Conservation (phyloP, 768 basidiomycete genomes). For the Podaxis sp. region DNA sequence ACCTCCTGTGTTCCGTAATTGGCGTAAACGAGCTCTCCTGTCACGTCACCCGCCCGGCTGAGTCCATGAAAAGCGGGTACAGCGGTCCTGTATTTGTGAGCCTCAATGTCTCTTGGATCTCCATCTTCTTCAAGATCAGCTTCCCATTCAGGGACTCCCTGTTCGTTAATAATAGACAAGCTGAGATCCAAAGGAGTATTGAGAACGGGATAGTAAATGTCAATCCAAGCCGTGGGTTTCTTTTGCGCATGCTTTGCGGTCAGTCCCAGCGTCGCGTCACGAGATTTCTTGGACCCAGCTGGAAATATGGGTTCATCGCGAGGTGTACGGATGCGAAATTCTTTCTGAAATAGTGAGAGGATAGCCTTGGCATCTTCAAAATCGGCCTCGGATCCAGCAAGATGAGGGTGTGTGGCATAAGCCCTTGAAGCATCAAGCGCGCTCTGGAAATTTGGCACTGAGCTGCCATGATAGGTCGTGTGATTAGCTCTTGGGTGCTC, state of each 20-base stretch:
- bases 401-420: conserved; percentile 70
- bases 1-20: conserved; percentile 69
- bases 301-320: conserved; percentile 57
- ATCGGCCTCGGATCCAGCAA: conserved; percentile 67
- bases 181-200: conserved; percentile 73
- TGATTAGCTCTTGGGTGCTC: not conserved
- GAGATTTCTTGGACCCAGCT: conserved; percentile 69
- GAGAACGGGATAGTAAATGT: conserved; percentile 85
- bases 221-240: conserved; percentile 74
- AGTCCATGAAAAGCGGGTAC: conserved; percentile 88
- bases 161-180: conserved; percentile 61
- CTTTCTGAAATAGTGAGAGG: conserved; percentile 64
- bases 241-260: conserved; percentile 41
- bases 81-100: conserved; percentile 60
- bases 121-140: conserved; percentile 77
- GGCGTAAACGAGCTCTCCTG: conserved; percentile 71
- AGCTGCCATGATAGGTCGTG: conserved; percentile 24
- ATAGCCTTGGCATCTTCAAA: conserved; percentile 64
- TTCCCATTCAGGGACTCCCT: conserved; percentile 57
- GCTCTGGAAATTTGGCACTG: conserved; percentile 55
- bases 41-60: conserved; percentile 73
- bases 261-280: conserved; percentile 61
- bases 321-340: conserved; percentile 53
- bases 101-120: conserved; percentile 69
- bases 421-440: conserved; percentile 56